Base-by-base conservation (phyloP, 225 moss, liverwort and hornwort genomes). In the Neckera pumila region DNA sequence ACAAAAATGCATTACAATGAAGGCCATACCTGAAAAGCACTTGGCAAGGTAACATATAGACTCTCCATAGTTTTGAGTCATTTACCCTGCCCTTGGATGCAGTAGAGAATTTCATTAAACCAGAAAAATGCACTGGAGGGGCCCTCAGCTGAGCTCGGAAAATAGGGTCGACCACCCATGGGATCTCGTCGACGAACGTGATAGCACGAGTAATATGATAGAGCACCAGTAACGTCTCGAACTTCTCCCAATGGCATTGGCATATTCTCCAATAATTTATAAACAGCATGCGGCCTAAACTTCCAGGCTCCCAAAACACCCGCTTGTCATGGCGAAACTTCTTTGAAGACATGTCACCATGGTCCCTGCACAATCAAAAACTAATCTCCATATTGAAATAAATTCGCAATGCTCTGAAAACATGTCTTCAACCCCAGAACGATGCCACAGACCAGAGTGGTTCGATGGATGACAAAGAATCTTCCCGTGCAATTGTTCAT, bases 171-270 rank as follows among this genome's bases (percentile, higher is more conserved):
- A 99, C 99, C 86, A 99, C 97, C 99, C 99, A 99, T 18, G 99
- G 99, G 80, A 99, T 97, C 90, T 99, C 99, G 89, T 99, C 97
- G 30, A 99, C 94, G 66, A 99, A 99, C 19, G 99, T 99, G 86
- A 99, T 99, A 63, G 99, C 99, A 63, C 99, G 97, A 69, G 97
- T 99, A 72, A 97, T 97, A 85, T 99, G 99, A 91, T 99, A 99
- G 20, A 99, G 93, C 77, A 97, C 96, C 89, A 91, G 95, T 84
- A 96, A 13, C 97, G 72, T 99, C 97, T 42, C 99, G 96, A 67
- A 99, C 99, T 96, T 98, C 97, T 78, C 97, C 99, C 97, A 96
- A 99, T 10, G 99, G 99, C 97, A 97, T 99, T 38, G 99, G 99
- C 99, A 99, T 99, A 72, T 97, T 99, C 89, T 99, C 99, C 93